phyloP scores from a whole-genome alignment of 2,329 filamentous ascomycete species.

The Aspergillus fructus region DNA sequence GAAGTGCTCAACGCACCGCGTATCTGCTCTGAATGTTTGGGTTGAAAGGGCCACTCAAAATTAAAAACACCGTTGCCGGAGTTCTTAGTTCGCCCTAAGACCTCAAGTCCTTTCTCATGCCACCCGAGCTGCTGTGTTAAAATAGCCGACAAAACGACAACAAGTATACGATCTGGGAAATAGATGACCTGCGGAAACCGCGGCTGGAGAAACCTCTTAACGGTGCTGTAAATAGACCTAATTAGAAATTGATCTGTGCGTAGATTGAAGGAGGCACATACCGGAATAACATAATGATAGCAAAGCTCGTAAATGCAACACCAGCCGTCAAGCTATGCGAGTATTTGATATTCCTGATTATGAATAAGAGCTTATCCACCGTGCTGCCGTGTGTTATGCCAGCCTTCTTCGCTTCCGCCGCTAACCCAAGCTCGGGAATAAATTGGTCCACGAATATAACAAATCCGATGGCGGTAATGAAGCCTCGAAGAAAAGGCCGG shows the following conservation, averaged over 20 bases:
- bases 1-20: constrained; percentile 85
- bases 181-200: constrained; percentile 80
- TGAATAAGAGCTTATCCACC: constrained; percentile 79
- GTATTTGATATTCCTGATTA: constrained; percentile 64
- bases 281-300: constrained; percentile 87
- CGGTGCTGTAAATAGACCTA: constrained; percentile 55
- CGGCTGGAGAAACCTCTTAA: constrained; percentile 79
- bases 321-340: constrained; percentile 73
- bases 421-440: constrained; percentile 83
- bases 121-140: constrained; percentile 75
- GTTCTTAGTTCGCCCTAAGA: constrained; percentile 76
- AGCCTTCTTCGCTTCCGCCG: constrained; percentile 60
- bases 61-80: constrained; percentile 69
- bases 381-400: constrained; percentile 77
- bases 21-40: constrained; percentile 75
- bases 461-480: constrained; percentile 95
- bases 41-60: constrained; percentile 82
- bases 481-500: constrained; percentile 85
- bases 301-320: constrained; percentile 76
- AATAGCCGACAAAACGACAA: constrained; percentile 81
- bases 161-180: constrained; percentile 84
- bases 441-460: constrained; percentile 95
- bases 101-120: constrained; percentile 75
- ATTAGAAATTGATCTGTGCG: constrained; percentile 2
- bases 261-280: constrained; percentile 41